phyloP scores from a whole-genome alignment of 352 stramenopile genomes.

The Pythium volutum region DNA sequence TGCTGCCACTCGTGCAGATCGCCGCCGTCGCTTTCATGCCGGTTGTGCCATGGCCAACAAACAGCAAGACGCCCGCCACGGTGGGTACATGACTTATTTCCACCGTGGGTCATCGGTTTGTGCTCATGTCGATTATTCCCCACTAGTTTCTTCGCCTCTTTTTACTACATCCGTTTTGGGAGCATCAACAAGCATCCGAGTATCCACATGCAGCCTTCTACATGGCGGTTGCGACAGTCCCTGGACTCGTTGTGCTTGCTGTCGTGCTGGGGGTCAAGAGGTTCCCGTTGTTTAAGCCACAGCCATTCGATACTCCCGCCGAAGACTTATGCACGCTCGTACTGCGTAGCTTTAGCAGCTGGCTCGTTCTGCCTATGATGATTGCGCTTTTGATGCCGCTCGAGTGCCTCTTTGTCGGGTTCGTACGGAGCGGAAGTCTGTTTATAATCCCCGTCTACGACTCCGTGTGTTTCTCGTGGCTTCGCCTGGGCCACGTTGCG shows the following conservation, averaged over 20 bases:
- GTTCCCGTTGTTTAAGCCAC: conserved; percentile 66
- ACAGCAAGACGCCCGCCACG: conserved; percentile 31
- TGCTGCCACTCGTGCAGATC: conserved; percentile 49
- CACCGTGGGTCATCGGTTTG: no score
- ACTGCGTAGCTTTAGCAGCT: conserved; percentile 56
- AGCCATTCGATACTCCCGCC: conserved; percentile 35
- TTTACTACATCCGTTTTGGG: conserved; percentile 49
- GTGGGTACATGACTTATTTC: conserved; percentile 10
- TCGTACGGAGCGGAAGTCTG: conserved; percentile 18
- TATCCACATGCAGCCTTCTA: conserved; percentile 42
- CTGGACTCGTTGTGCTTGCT: conserved; percentile 27
- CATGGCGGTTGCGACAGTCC: conserved; percentile 36
- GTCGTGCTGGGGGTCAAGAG: conserved; percentile 40
- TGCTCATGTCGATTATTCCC: neutral
- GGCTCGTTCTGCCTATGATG: conserved; percentile 41
- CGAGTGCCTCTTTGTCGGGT: conserved; percentile 54
- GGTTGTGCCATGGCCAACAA: conserved; percentile 43
- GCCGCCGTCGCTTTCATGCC: conserved; percentile 48
- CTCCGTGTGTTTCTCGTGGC: conserved; percentile 36
- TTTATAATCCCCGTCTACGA: conserved; percentile 28
- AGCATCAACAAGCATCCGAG: conserved; percentile 31
- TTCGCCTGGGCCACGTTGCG: conserved; percentile 28
- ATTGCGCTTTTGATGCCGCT: conserved; percentile 53
- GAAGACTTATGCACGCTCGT: conserved; percentile 52
- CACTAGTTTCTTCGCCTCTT: conserved; percentile 33